These are phyloP conservation scores for Trametopsis cervina DNA, from an alignment of 768 basidiomycete genomes.

Conservation along the genomic window DNA sequence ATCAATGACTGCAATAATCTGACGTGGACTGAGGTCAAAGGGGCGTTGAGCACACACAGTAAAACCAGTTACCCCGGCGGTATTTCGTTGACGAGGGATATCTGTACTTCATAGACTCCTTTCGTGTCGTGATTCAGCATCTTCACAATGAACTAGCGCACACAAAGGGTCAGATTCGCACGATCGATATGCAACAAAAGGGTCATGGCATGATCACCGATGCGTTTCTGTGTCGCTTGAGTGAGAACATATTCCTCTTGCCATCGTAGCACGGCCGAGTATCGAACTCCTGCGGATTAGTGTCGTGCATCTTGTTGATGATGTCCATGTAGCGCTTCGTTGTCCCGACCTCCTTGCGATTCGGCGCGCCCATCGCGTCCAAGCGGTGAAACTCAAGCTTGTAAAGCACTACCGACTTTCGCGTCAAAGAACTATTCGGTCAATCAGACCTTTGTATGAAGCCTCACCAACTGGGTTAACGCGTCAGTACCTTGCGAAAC, in stretches of 20 bases:
- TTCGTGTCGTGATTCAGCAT: background rate
- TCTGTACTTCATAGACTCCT: background rate
- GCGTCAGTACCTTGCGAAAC: background rate
- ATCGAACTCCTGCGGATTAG: background rate
- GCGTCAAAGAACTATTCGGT: background rate
- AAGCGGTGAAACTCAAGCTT: background rate
- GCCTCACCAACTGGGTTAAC: background rate
- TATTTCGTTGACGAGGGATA: constrained; percentile 1
- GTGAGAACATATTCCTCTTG: constrained; percentile 4
- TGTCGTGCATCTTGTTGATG: constrained; percentile 7
- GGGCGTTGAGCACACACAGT: background rate
- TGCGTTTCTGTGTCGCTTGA: background rate
- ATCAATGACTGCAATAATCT: constrained; percentile 3
- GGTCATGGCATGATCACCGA: background rate
- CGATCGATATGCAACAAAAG: background rate
- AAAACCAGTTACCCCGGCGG: background rate
- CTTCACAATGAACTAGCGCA: constrained; percentile 4
- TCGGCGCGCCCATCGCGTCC: background rate
- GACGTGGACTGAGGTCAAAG: background rate
- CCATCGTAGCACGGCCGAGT: constrained; percentile 7
- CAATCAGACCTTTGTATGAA: background rate
- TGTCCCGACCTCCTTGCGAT: background rate
- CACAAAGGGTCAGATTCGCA: background rate
- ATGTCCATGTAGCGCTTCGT: constrained; percentile 4
- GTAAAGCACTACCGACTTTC: constrained; percentile 1